Base-by-base conservation (phyloP, 1,139 yeast species). In the Taphrina flavorubra region DNA sequence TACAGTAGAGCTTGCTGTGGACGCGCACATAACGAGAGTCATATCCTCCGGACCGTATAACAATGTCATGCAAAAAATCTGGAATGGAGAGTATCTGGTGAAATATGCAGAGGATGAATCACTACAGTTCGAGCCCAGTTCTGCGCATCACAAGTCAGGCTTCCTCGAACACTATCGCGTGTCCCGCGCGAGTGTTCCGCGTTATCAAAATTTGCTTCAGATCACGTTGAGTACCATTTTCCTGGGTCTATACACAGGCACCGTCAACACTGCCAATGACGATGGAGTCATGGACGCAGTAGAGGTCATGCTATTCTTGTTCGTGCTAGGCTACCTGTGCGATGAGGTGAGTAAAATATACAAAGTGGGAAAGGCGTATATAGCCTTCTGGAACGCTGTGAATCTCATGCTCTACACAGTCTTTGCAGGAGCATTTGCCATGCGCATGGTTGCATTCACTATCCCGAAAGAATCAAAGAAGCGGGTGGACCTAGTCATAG, bases 341-440 rank as follows among this genome's bases (percentile, higher is more conserved):
- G 96, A 90, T 76, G 97, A 91, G 76, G 51, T 85, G 6, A 78
- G 81, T 71, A 91, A 90, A 78, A 78, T 89, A 62, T 90, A 88
- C 74, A 94, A 89, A 74, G 87, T 91, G 70, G 97, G 97, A 0
- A 76, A 79, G 6, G 67, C 60, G 10, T 89, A 90, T 77, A 74
- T 91, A 65, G 88, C 91, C 1, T 90, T 91, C 76, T 88, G 96
- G 87, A 89, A 87, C 73, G 89, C 85, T 0, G 88, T 90, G 77
- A 91, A 90, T 75, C 47, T 66, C 14, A 11, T 46, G 37, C 49
- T 55, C 14, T 60, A 60, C 46, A 60, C 53, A 0, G 62, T 66
- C 18, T 60, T 66, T 18, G 51, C 55, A 6, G 65, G 57, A 11
- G 65, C 65, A 0, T 81, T 88, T 72, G 79, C 81, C 0, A 81